Conservation (phyloP, 225 moss, liverwort and hornwort genomes). For the Polytrichum commune region DNA sequence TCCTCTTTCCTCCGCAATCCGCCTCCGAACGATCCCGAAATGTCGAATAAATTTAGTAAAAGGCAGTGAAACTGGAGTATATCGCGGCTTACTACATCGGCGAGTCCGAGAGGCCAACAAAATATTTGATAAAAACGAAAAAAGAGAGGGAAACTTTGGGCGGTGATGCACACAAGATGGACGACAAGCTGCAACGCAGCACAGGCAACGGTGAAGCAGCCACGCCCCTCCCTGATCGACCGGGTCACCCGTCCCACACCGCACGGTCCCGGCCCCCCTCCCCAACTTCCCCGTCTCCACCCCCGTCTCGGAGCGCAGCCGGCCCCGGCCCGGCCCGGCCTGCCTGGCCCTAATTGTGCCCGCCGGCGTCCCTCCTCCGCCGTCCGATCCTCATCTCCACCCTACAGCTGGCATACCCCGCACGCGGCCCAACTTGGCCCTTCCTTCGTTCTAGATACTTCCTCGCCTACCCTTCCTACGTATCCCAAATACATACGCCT, state of each 20-base stretch:
- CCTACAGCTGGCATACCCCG: slow-evolving; percentile 8
- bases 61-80: neutral
- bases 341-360: slow-evolving; percentile 14
- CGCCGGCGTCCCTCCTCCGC: neutral
- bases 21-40: no score
- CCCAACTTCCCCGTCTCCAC: slow-evolving; percentile 1
- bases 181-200: neutral
- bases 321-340: neutral
- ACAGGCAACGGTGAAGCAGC: slow-evolving; percentile 1
- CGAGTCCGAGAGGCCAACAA: slow-evolving; percentile 2
- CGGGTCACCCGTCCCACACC: neutral
- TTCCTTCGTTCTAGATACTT: no score
- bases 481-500: no score
- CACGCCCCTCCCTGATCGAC: neutral
- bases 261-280: slow-evolving; percentile 5
- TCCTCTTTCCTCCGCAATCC: no score
- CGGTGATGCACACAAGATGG: neutral
- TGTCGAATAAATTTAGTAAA: neutral
- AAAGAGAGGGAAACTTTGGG: slow-evolving; percentile 1
- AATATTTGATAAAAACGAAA: neutral
- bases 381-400: neutral
- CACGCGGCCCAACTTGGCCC: neutral
- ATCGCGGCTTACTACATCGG: neutral
- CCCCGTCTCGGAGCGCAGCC: slow-evolving; percentile 12
- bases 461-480: no score